phyloP scores from a whole-genome alignment of 441 rosid genomes.

The Erysimum cheiri region DNA sequence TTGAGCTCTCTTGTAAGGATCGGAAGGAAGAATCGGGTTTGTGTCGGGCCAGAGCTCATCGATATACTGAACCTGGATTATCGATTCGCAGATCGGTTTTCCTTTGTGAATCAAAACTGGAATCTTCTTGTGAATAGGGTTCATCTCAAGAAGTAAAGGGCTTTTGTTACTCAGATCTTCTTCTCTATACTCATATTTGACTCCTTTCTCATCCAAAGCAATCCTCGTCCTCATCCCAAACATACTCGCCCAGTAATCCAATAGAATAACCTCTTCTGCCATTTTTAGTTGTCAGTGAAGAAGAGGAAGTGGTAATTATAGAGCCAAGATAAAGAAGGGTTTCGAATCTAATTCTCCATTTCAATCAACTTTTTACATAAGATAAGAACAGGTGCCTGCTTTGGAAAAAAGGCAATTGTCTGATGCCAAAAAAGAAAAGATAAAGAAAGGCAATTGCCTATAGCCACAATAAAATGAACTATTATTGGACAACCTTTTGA shows the following conservation, averaged over 20 bases:
- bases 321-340: slow-evolving; percentile 21
- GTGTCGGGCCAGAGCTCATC: slow-evolving; percentile 48
- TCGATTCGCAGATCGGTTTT: slow-evolving; percentile 45
- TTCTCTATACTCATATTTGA: slow-evolving; percentile 43
- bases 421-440: no score
- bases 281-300: slow-evolving; percentile 21
- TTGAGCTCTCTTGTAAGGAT: slow-evolving; percentile 48
- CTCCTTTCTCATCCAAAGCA: slow-evolving; percentile 46
- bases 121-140: slow-evolving; percentile 50
- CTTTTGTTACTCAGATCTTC: slow-evolving; percentile 48
- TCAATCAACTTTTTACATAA: not conserved
- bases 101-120: slow-evolving; percentile 51
- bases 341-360: slow-evolving; percentile 31
- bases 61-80: slow-evolving; percentile 45
- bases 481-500: not conserved
- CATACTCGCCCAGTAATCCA: slow-evolving; percentile 49
- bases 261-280: slow-evolving; percentile 41
- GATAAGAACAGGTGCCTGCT: slow-evolving; percentile 25
- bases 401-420: not conserved
- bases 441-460: not conserved
- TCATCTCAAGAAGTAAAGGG: slow-evolving; percentile 43
- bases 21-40: slow-evolving; percentile 49
- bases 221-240: slow-evolving; percentile 48
- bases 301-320: slow-evolving; percentile 17
- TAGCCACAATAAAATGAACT: not conserved